Evolutionary conservation across 2,329 filamentous ascomycete genomes (phyloP).

Genomic region (Cercospora janseana): DNA sequence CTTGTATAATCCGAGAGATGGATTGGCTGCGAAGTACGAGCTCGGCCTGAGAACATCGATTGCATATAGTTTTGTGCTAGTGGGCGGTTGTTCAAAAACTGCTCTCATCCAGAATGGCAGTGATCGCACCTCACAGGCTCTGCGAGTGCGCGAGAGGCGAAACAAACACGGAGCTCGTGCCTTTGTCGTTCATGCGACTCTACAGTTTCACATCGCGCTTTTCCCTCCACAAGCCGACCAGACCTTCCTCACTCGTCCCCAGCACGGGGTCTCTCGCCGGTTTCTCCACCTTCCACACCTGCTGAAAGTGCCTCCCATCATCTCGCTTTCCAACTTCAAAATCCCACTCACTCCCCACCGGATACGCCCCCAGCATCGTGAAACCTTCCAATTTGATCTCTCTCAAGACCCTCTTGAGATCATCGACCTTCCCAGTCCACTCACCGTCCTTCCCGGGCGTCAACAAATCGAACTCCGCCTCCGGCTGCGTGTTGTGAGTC

Average conservation of each 20-base stretch:
- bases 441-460: slow-evolving; percentile 41
- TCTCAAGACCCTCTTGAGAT: slow-evolving; percentile 39
- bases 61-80: slow-evolving; percentile 4
- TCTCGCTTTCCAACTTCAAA: slow-evolving; percentile 50
- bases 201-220: background rate
- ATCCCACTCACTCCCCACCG: slow-evolving; percentile 51
- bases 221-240: slow-evolving; percentile 38
- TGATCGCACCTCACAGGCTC: too few relatives aligned
- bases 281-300: slow-evolving; percentile 48
- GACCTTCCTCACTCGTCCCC: slow-evolving; percentile 40
- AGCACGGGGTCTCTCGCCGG: slow-evolving; percentile 52
- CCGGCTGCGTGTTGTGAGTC: slow-evolving; percentile 47
- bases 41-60: background rate
- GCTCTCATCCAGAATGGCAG: too few relatives aligned
- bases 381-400: slow-evolving; percentile 46
- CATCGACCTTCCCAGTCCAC: slow-evolving; percentile 38
- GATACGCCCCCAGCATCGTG: slow-evolving; percentile 60
- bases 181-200: too few relatives aligned
- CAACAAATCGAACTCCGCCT: slow-evolving; percentile 42
- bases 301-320: slow-evolving; percentile 42
- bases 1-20: background rate
- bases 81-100: slow-evolving; percentile 3
- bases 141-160: too few relatives aligned
- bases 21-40: background rate
- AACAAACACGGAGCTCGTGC: too few relatives aligned